phyloP scores from a whole-genome alignment of 345 rosid genomes.

The Aquilaria sinensis region DNA sequence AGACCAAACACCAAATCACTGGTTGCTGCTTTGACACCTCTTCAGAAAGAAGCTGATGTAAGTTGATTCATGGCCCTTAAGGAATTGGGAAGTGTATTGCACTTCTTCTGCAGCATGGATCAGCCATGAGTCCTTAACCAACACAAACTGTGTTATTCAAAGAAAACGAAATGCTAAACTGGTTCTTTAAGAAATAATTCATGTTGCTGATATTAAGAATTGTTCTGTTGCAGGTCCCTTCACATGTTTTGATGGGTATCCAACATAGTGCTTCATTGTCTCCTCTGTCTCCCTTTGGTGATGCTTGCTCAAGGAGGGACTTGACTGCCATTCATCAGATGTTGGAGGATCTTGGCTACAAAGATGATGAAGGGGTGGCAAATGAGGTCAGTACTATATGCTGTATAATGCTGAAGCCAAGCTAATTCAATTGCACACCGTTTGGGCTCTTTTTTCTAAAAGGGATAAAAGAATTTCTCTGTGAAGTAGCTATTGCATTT shows the following conservation, averaged over 20 bases:
- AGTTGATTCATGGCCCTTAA: constrained; percentile 5
- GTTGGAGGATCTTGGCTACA: constrained; percentile 70
- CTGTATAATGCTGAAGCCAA: too few relatives aligned
- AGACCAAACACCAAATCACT: constrained; percentile 72
- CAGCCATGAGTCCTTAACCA: too few relatives aligned
- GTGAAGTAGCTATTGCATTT: not conserved
- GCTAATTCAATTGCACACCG: too few relatives aligned
- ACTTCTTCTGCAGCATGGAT: too few relatives aligned
- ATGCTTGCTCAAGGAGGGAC: constrained; percentile 74
- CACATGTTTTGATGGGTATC: constrained; percentile 72
- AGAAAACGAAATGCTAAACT: too few relatives aligned
- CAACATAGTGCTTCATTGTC: constrained; percentile 47
- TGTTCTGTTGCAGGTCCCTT: constrained; percentile 44
- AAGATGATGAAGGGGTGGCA: constrained; percentile 76
- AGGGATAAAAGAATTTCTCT: not conserved
- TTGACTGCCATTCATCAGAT: constrained; percentile 76
- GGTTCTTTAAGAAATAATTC: too few relatives aligned
- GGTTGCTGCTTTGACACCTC: constrained; percentile 63
- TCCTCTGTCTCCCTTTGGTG: constrained; percentile 73
- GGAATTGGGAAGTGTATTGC: too few relatives aligned
- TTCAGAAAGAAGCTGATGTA: constrained; percentile 82
- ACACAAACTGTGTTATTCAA: too few relatives aligned
- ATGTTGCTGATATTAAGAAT: too few relatives aligned
- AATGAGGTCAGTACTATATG: constrained; percentile 53
- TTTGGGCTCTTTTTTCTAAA: too few relatives aligned